Conservation (phyloP, 805 yeast species). For the Metahyphopichia silvanorum region DNA sequence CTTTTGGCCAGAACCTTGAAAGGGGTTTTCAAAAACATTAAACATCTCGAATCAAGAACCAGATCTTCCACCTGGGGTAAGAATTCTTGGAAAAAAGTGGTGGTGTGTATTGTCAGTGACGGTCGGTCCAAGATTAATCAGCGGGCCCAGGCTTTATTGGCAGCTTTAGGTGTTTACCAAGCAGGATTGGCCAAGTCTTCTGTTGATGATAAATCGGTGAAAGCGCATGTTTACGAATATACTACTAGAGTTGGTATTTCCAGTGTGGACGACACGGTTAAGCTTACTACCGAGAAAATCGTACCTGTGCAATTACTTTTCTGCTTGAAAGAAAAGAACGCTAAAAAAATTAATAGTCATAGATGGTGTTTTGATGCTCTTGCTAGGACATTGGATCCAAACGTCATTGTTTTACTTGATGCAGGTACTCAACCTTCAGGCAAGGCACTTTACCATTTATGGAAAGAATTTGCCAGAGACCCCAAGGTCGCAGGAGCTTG, state of each 20-base stretch:
- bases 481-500: slow-evolving; percentile 66
- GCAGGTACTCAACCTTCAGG: slow-evolving; percentile 65
- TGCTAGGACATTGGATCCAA: slow-evolving; percentile 55
- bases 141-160: slow-evolving; percentile 58
- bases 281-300: slow-evolving; percentile 49
- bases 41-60: slow-evolving; percentile 49
- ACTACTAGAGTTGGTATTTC: slow-evolving; percentile 56
- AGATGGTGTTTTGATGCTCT: slow-evolving; percentile 70
- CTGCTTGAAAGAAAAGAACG: slow-evolving; percentile 59
- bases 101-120: slow-evolving; percentile 61
- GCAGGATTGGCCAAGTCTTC: slow-evolving; percentile 61
- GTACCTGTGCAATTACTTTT: slow-evolving; percentile 63
- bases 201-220: slow-evolving; percentile 57
- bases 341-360: slow-evolving; percentile 65
- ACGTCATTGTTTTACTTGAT: slow-evolving; percentile 54
- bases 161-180: slow-evolving; percentile 64
- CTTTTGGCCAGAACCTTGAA: slow-evolving; percentile 59
- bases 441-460: slow-evolving; percentile 53
- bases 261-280: slow-evolving; percentile 46
- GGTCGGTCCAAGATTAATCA: slow-evolving; percentile 66
- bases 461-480: slow-evolving; percentile 62
- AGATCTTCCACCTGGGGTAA: slow-evolving; percentile 48
- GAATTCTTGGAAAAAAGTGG: slow-evolving; percentile 58
- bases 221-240: slow-evolving; percentile 65
- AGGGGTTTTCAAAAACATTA: slow-evolving; percentile 62